Evolutionary conservation across 2,329 filamentous ascomycete species (phyloP).

Genomic region (Aspergillus tamarii): DNA sequence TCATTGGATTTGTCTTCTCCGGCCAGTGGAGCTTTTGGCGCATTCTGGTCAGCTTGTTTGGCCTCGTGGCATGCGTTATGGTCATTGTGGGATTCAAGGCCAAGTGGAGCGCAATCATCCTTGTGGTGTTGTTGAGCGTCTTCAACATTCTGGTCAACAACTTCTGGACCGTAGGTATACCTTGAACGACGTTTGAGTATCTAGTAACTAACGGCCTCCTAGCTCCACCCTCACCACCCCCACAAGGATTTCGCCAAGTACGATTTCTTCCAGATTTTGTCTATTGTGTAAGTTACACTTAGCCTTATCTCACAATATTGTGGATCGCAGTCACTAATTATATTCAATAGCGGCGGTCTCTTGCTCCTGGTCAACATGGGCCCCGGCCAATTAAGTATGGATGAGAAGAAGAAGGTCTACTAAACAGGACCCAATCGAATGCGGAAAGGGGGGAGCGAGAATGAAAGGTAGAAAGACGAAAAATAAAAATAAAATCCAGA

Average conservation of each 20-base stretch:
- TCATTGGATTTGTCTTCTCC: slow-evolving; percentile 93
- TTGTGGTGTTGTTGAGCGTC: slow-evolving; percentile 91
- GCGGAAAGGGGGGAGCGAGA: not conserved
- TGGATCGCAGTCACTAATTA: slow-evolving; percentile 8
- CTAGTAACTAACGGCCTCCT: slow-evolving; percentile 22
- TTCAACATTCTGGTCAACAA: slow-evolving; percentile 99
- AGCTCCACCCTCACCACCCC: slow-evolving; percentile 96
- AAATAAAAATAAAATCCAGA: not conserved
- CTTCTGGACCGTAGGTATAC: slow-evolving; percentile 89
- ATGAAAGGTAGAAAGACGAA: not conserved
- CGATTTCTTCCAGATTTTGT: slow-evolving; percentile 99
- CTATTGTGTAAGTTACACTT: slow-evolving; percentile 74
- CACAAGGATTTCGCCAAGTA: slow-evolving; percentile 99
- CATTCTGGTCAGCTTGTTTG: slow-evolving; percentile 79
- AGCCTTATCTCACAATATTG: not conserved
- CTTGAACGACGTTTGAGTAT: not conserved
- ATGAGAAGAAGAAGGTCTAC: slow-evolving; percentile 99
- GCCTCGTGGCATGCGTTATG: slow-evolving; percentile 93
- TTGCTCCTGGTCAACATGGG: slow-evolving; percentile 98
- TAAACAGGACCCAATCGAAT: slow-evolving; percentile 46
- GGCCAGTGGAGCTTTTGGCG: slow-evolving; percentile 91
- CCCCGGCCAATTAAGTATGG: slow-evolving; percentile 94
- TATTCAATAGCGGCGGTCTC: slow-evolving; percentile 70
- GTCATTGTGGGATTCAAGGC: slow-evolving; percentile 99
- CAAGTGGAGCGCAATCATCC: slow-evolving; percentile 94